A percentile compares a stretch with the other conserved stretches of the same genome.
Conservation (phyloP, 1,139 yeast species). For the Lodderomyces elongisporus region DNA sequence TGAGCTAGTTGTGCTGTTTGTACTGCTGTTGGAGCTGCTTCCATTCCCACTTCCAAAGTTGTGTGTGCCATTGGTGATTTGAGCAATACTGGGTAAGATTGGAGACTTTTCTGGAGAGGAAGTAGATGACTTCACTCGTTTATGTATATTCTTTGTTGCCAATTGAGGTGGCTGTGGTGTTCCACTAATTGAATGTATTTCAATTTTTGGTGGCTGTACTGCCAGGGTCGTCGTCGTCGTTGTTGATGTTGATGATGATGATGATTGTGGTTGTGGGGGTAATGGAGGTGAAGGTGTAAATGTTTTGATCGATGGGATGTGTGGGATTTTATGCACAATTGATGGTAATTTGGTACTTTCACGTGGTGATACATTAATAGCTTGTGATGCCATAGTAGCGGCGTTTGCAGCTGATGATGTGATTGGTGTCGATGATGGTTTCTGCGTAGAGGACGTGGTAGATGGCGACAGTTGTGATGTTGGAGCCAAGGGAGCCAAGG, state of each 20-base stretch:
- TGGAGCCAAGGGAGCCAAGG: too few species aligned
- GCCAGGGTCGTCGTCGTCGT: neutral
- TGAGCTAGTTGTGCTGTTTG: too few species aligned
- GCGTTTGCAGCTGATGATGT: slow-evolving; percentile 13
- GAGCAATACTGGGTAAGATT: slow-evolving; percentile 10
- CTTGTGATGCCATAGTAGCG: slow-evolving; percentile 13
- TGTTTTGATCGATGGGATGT: neutral
- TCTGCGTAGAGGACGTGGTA: slow-evolving; percentile 5
- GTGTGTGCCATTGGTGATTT: slow-evolving; percentile 3
- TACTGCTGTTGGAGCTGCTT: neutral
- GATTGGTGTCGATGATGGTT: slow-evolving; percentile 12
- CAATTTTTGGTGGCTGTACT: slow-evolving; percentile 1
- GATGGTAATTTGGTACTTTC: neutral
- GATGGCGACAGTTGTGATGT: slow-evolving; percentile 2
- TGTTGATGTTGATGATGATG: slow-evolving; percentile 6
- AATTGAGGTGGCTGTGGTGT: neutral
- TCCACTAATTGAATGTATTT: neutral
- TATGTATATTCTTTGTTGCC: neutral
- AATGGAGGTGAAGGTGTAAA: slow-evolving; percentile 3
- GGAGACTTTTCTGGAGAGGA: slow-evolving; percentile 11
- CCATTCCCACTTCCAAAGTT: neutral
- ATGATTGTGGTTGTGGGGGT: slow-evolving; percentile 7
- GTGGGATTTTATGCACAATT: neutral
- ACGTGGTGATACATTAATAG: slow-evolving; percentile 8
- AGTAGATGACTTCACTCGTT: neutral